phyloP scores from a whole-genome alignment of 306 rosid species.

The Betula pendula region DNA sequence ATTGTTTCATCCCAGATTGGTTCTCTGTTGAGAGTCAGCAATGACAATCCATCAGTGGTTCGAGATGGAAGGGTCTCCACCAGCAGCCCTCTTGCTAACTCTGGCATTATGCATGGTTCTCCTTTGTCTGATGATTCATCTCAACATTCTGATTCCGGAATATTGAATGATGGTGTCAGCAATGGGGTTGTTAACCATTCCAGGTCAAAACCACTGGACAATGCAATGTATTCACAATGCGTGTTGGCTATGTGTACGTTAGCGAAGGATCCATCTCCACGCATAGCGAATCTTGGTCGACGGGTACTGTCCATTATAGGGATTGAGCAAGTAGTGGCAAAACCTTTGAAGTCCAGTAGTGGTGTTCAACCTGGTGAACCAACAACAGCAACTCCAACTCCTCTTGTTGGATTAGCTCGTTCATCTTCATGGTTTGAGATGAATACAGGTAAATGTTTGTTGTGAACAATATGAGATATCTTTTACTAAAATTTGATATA shows the following conservation, averaged over 20 bases:
- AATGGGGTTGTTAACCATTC: conserved; percentile 72
- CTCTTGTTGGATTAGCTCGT: conserved; percentile 77
- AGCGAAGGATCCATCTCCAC: conserved; percentile 98
- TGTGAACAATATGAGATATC: conserved; percentile 12
- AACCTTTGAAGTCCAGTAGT: conserved; percentile 53
- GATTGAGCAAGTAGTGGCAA: conserved; percentile 88
- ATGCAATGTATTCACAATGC: conserved; percentile 72
- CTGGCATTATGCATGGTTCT: conserved; percentile 94
- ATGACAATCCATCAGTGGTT: conserved; percentile 57
- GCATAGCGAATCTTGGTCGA: conserved; percentile 86
- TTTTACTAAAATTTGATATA: conserved; percentile 7
- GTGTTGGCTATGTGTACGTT: conserved; percentile 84
- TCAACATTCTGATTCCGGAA: conserved; percentile 96
- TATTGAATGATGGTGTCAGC: conserved; percentile 76
- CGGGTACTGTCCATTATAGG: conserved; percentile 89
- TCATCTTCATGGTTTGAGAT: conserved; percentile 96
- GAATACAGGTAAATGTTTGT: conserved; percentile 70
- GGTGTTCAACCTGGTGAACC: conserved; percentile 54
- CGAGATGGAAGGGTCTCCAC: conserved; percentile 83
- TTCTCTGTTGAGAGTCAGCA: conserved; percentile 72
- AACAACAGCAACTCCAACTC: conserved; percentile 38
- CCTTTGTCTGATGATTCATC: conserved; percentile 90
- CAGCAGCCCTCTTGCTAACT: conserved; percentile 79
- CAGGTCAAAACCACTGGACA: conserved; percentile 68
- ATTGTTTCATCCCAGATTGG: conserved; percentile 85